phyloP scores from a whole-genome alignment of 495 filamentous ascomycete species.

The Penicillium pulvis region DNA sequence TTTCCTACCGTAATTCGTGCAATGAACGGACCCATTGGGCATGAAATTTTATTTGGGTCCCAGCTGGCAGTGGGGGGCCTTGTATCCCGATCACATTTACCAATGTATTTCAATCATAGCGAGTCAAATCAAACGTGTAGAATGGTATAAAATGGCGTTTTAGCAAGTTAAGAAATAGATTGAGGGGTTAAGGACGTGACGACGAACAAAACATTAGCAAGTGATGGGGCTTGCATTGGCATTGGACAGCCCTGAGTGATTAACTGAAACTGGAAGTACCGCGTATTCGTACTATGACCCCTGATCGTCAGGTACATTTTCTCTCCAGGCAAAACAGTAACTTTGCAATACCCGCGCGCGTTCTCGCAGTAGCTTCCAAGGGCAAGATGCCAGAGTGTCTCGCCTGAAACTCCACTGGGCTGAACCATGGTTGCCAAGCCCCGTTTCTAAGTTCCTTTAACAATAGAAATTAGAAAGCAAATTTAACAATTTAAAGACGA shows the following conservation, averaged over 20 bases:
- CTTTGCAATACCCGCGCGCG: slow-evolving; percentile 1
- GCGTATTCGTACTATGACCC: slow-evolving; percentile 10
- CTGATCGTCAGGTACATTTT: slow-evolving; percentile 26
- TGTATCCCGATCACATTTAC: background rate
- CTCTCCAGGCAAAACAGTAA: background rate
- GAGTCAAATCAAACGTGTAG: no score
- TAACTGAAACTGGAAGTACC: slow-evolving; percentile 2
- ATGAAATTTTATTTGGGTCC: slow-evolving; percentile 5
- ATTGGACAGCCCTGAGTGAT: background rate
- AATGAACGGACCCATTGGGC: slow-evolving; percentile 1
- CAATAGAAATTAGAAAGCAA: background rate
- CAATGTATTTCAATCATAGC: background rate
- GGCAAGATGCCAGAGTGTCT: background rate
- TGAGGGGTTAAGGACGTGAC: slow-evolving; percentile 4
- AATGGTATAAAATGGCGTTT: background rate
- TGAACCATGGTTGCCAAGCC: slow-evolving; percentile 1
- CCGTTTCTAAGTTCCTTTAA: background rate
- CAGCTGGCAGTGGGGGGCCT: slow-evolving; percentile 7
- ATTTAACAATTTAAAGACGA: slow-evolving; percentile 6
- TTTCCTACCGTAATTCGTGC: background rate
- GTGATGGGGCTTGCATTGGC: background rate
- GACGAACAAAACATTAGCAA: background rate
- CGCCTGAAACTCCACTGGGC: background rate
- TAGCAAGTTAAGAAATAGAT: background rate
- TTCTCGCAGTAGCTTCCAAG: background rate